Evolutionary conservation across 768 basidiomycete species (phyloP), one percentile per base, ranked within the genome.

Genomic region (Panaeolus cyanescens): DNA sequence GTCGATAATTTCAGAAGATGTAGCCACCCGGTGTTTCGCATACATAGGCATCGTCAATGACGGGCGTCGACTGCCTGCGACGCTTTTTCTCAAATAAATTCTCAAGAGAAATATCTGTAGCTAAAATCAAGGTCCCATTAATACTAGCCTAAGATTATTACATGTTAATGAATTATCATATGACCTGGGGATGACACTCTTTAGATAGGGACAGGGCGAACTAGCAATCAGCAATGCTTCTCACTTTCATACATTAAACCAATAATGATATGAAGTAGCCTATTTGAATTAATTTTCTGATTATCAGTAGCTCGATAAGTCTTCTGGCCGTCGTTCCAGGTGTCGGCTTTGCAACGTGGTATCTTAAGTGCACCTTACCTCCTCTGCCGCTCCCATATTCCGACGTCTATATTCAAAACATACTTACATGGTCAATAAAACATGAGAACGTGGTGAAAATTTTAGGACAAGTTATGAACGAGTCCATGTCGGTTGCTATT

Each of bases 341-440:
- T 3, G 45, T 50, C 45, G 45, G 45, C 45, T 50, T 50, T 28
- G 45, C 45, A 50, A 50, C 45, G 45, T 50, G 45, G 22, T 50
- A 28, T 22, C 45, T 50, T 50, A 50, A 28, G 25, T n/a, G 25
- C 45, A 50, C 45, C 45, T 28, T 50, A 50, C 13, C 10, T 28
- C 45, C 45, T 15, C 45, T 50, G 22, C 13, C 15, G 45, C 25
- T 28, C 22, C 25, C 45, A 1, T 25, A 25, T 50, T 50, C 45
- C 45, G 22, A 28, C 45, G 15, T 28, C 17, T 50, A 13, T 28
- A 50, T 28, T 25, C 12, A 50, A 50, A 50, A 45, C 25, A 45
- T 45, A 45, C 28, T n/a, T n/a, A 12, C 28, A 25, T 22, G n/a
- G 7, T 13, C 5, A 25, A 45, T 45, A 45, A 45, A 45, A 50